phyloP scores from a whole-genome alignment of 2,329 filamentous ascomycete genomes.

The Aspergillus transmontanensis region DNA sequence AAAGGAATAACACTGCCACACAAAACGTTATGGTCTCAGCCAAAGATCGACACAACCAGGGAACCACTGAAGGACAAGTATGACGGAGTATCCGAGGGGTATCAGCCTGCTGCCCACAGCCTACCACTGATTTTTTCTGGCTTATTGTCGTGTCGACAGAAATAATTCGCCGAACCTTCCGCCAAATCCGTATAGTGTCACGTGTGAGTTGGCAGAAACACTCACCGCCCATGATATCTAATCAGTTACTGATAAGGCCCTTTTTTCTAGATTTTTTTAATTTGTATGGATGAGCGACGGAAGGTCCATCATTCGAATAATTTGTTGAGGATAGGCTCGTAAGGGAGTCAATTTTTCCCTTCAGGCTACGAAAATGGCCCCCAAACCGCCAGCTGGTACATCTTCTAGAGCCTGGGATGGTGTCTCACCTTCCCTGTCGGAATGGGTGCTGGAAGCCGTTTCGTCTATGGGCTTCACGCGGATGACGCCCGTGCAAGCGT shows the following conservation, averaged over 20 bases:
- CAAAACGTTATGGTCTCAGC: slow-evolving; percentile 19
- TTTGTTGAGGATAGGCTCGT: neutral
- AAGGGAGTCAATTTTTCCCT: neutral
- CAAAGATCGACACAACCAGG: slow-evolving; percentile 8
- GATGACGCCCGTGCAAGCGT: slow-evolving; percentile 94
- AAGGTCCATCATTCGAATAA: neutral
- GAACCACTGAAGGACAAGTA: neutral
- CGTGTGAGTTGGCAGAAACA: slow-evolving; percentile 18
- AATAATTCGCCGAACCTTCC: slow-evolving; percentile 13
- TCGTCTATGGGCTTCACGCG: slow-evolving; percentile 80
- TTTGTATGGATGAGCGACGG: slow-evolving; percentile 6
- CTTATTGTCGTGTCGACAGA: slow-evolving; percentile 6
- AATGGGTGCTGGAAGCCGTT: slow-evolving; percentile 86
- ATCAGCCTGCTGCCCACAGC: neutral
- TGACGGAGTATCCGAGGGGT: neutral
- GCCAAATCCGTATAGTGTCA: slow-evolving; percentile 14
- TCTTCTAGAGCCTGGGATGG: slow-evolving; percentile 66
- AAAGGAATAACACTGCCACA: slow-evolving; percentile 18
- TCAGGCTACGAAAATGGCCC: slow-evolving; percentile 29
- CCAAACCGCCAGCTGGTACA: slow-evolving; percentile 47
- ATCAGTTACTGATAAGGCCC: slow-evolving; percentile 31
- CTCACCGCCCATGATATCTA: slow-evolving; percentile 36
- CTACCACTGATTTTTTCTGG: neutral
- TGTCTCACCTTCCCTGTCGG: slow-evolving; percentile 69
- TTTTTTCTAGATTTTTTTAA: slow-evolving; percentile 19